Evolutionary conservation across 352 stramenopile genomes (phyloP).

Genomic region (Phytophthora pluvialis): DNA sequence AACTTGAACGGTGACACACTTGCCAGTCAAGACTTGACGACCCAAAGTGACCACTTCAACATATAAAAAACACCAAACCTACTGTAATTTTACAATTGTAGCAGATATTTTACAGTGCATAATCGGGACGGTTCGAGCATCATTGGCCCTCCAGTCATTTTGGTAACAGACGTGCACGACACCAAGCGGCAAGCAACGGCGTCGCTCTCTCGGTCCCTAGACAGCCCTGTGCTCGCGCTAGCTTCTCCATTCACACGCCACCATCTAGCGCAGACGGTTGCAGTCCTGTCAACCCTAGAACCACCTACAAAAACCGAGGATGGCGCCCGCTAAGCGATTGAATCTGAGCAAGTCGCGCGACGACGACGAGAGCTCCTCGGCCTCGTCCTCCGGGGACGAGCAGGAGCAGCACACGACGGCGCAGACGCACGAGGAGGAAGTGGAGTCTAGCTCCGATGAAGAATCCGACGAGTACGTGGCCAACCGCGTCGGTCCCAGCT

Average conservation of each 20-base stretch:
- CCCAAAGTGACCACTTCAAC: too few relatives aligned
- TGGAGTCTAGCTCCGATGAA: slow-evolving; percentile 51
- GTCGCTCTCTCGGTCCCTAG: slow-evolving; percentile 12
- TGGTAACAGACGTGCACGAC: slow-evolving; percentile 4
- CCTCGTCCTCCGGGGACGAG: slow-evolving; percentile 48
- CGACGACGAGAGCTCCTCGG: slow-evolving; percentile 44
- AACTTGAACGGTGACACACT: too few relatives aligned
- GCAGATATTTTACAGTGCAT: too few relatives aligned
- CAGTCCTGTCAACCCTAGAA: slow-evolving; percentile 11
- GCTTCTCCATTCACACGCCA: neutral
- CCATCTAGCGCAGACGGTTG: slow-evolving; percentile 10
- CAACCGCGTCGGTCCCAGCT: neutral
- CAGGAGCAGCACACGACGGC: slow-evolving; percentile 31
- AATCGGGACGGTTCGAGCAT: neutral
- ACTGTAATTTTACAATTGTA: too few relatives aligned
- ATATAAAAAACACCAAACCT: too few relatives aligned
- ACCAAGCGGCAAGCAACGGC: slow-evolving; percentile 5
- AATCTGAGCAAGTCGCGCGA: slow-evolving; percentile 62
- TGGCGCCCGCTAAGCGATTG: slow-evolving; percentile 66
- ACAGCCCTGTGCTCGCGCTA: neutral
- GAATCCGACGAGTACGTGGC: slow-evolving; percentile 61
- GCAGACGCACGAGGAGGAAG: slow-evolving; percentile 23
- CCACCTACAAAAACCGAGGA: slow-evolving; percentile 21
- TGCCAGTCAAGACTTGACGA: too few relatives aligned
- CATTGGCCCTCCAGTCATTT: slow-evolving; percentile 34